Evolutionary conservation across 2,329 filamentous ascomycete species (phyloP).

Genomic region (Colletotrichum ledebouriae): DNA sequence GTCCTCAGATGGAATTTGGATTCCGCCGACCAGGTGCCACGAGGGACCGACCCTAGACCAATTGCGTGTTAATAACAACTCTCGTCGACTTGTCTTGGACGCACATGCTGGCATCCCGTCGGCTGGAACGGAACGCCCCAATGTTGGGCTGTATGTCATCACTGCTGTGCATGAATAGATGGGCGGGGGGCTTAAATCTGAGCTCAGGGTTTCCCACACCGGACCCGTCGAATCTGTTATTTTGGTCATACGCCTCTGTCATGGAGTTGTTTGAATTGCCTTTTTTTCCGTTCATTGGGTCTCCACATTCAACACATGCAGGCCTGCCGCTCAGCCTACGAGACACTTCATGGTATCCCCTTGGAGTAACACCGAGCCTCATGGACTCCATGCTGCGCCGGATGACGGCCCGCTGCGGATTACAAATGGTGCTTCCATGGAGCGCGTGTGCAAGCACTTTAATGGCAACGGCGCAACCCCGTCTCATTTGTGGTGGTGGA

Average conservation of each 20-base stretch:
- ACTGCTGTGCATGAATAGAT: not conserved
- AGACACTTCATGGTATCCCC: not conserved
- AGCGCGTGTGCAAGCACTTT: conserved; percentile 8
- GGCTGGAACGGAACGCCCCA: not conserved
- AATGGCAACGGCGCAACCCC: conserved; percentile 16
- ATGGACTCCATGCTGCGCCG: not conserved
- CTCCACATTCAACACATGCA: conserved; percentile 4
- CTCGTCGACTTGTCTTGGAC: conserved; percentile 4
- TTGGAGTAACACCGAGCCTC: not conserved
- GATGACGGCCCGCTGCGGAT: conserved; percentile 9
- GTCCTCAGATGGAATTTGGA: conserved; percentile 24
- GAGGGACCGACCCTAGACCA: conserved; percentile 9
- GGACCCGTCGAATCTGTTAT: not conserved
- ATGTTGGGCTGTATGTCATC: conserved; percentile 28
- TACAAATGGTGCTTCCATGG: conserved; percentile 32
- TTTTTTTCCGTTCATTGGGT: not conserved
- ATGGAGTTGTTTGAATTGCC: conserved; percentile 22
- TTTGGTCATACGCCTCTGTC: conserved; percentile 26
- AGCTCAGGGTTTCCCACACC: not conserved
- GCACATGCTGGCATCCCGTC: conserved; percentile 28
- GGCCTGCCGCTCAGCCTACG: not conserved
- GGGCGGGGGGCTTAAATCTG: not conserved
- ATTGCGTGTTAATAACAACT: conserved; percentile 29
- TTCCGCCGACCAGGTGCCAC: conserved; percentile 21
- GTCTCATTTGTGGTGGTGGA: conserved; percentile 15